Evolutionary conservation across 2,329 filamentous ascomycete species (phyloP), one percentile per base, ranked within the genome.

Genomic region (Beauveria rudraprayagi): DNA sequence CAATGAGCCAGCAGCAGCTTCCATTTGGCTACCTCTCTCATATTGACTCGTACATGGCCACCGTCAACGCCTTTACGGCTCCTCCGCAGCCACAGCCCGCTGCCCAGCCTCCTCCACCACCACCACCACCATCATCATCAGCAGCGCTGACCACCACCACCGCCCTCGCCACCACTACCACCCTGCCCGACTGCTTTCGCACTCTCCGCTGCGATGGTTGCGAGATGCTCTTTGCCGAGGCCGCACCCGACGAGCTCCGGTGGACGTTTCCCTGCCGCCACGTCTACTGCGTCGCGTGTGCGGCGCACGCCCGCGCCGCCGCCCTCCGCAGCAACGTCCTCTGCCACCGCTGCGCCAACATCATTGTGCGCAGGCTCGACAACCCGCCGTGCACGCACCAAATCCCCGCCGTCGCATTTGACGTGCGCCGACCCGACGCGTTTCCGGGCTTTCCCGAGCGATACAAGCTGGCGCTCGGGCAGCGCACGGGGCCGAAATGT

Each of bases 191-290:
- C 55, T 62, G 61, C 55, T 53, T 54, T 55, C 41, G 43, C 41
- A 62, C 54, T 9, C 53, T 30, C 9, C 61, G 61, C 47, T 62
- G 61, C 61, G 61, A 62, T 56, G 22, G 30, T 34, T 62, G 61
- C 55, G 61, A 62, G 55, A 62, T 57, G 24, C 55, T 62, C 55
- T 62, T 62, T 14, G 37, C 22, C 47, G 61, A 62, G 41, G 48
- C 54, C 10, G 19, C 8, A 28, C 11, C 30, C 34, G 48, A 48
- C 44, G 55, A 58, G 37, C 24, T 40, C 9, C 61, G 61, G n/a
- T 60, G 47, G 56, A 56, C 51, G 19, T 63, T 55, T 8, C 50
- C 61, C 19, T 63, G 61, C 52, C 51, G 51, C 37, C 61, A 63
- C 52, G 56, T 60, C 30, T 63, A 56, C 52, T 63, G 61, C 61